Conservation (phyloP, 176 grass and related monocot genomes). For the Hyparrhenia diplandra region DNA sequence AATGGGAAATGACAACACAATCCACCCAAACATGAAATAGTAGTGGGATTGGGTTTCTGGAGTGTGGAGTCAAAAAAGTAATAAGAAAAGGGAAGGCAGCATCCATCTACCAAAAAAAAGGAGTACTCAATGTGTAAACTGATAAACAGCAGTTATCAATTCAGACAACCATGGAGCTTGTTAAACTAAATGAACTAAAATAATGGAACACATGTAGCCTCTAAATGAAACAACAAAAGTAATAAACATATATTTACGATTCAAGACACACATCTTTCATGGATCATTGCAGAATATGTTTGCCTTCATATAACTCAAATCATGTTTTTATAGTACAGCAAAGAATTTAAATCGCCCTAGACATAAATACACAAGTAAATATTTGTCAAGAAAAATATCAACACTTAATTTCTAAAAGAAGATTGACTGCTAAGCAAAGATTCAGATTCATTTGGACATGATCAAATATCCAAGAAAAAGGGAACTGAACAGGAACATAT, state of each 20-base stretch:
- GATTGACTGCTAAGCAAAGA: neutral
- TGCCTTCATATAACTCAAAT: neutral
- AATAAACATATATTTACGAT: neutral
- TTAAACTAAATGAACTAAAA: neutral
- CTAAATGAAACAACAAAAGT: constrained; percentile 22
- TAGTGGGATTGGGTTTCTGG: neutral
- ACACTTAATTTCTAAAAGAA: neutral
- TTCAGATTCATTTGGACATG: neutral
- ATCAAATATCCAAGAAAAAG: neutral
- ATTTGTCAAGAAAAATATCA: neutral
- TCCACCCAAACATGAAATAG: neutral
- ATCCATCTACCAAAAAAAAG: neutral
- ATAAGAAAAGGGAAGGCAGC: neutral
- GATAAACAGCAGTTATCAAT: neutral
- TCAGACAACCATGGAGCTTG: neutral
- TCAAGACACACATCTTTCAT: neutral
- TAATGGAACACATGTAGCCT: neutral
- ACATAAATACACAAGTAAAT: neutral
- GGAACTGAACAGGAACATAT: neutral
- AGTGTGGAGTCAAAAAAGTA: neutral
- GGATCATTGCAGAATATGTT: neutral
- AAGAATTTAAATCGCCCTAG: neutral
- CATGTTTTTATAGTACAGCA: neutral
- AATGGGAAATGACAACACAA: neutral
- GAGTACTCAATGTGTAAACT: neutral